phyloP scores from a whole-genome alignment of 805 yeast genomes.

The Vanderwaltozyma tropicalis region DNA sequence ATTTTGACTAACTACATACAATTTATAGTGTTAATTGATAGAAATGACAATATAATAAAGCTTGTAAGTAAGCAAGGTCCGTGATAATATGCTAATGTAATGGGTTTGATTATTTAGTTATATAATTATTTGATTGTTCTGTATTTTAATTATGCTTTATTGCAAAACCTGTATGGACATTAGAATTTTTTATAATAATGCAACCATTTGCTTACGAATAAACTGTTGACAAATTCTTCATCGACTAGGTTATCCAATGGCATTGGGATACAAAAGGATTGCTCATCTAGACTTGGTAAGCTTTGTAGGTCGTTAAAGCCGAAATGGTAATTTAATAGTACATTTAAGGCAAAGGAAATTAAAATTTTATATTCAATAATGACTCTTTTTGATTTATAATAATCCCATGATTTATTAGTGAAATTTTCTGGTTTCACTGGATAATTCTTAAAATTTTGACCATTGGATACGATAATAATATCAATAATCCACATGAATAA shows the following conservation, averaged over 20 bases:
- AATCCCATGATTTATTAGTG: slow-evolving; percentile 18
- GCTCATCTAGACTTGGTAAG: slow-evolving; percentile 15
- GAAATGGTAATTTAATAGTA: slow-evolving; percentile 39
- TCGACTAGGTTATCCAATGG: slow-evolving; percentile 12
- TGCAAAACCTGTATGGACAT: neutral
- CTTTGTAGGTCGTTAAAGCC: slow-evolving; percentile 33
- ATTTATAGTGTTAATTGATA: too few relatives aligned
- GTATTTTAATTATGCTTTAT: neutral
- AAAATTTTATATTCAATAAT: slow-evolving; percentile 32
- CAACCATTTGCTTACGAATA: slow-evolving; percentile 23
- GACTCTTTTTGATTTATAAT: slow-evolving; percentile 25
- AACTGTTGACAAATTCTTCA: slow-evolving; percentile 8
- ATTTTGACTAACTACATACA: too few relatives aligned
- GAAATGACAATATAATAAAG: too few relatives aligned
- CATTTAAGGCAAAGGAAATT: slow-evolving; percentile 32
- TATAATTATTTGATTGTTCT: neutral
- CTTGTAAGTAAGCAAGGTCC: too few relatives aligned
- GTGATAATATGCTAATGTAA: too few relatives aligned
- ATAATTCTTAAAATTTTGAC: slow-evolving; percentile 27
- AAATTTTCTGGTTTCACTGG: slow-evolving; percentile 15
- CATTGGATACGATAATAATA: slow-evolving; percentile 22
- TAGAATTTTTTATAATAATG: slow-evolving; percentile 19
- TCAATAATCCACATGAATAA: slow-evolving; percentile 28
- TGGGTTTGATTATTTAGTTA: too few relatives aligned
- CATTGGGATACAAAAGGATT: slow-evolving; percentile 16